phyloP scores from a whole-genome alignment of 495 filamentous ascomycete genomes.

The Aspergillus hancockii region DNA sequence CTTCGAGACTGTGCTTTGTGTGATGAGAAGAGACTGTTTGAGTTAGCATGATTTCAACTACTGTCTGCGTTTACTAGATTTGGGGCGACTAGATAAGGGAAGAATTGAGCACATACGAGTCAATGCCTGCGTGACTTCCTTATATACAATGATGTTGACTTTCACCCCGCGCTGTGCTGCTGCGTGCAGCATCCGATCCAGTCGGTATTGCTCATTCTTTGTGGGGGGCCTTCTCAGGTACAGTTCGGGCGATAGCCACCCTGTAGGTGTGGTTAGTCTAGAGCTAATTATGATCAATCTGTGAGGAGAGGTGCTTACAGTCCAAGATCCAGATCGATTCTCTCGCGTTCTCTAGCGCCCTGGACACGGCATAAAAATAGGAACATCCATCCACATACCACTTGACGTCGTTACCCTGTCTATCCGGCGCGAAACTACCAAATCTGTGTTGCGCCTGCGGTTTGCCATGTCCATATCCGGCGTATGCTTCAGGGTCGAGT shows the following conservation, averaged over 20 bases:
- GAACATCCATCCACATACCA: conserved; percentile 94
- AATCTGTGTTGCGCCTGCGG: conserved; percentile 64
- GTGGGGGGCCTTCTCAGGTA: conserved; percentile 86
- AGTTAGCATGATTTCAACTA: conserved; percentile 4
- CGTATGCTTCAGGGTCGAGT: conserved; percentile 51
- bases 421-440: conserved; percentile 75
- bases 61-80: background rate
- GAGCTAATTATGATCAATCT: background rate
- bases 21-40: conserved; percentile 73
- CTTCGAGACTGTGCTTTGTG: conserved; percentile 81
- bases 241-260: conserved; percentile 88
- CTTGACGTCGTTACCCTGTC: conserved; percentile 68
- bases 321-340: conserved; percentile 93
- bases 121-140: conserved; percentile 83
- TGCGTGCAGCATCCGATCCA: conserved; percentile 85
- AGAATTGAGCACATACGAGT: conserved; percentile 63
- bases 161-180: conserved; percentile 87
- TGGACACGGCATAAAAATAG: conserved; percentile 88
- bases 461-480: conserved; percentile 46
- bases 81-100: background rate
- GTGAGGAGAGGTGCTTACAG: conserved; percentile 46
- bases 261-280: conserved; percentile 31
- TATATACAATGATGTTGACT: conserved; percentile 92
- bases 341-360: conserved; percentile 78
- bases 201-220: conserved; percentile 78